Conservation (phyloP, 192 early-diverging fungal genomes). For the Backusella circina region DNA sequence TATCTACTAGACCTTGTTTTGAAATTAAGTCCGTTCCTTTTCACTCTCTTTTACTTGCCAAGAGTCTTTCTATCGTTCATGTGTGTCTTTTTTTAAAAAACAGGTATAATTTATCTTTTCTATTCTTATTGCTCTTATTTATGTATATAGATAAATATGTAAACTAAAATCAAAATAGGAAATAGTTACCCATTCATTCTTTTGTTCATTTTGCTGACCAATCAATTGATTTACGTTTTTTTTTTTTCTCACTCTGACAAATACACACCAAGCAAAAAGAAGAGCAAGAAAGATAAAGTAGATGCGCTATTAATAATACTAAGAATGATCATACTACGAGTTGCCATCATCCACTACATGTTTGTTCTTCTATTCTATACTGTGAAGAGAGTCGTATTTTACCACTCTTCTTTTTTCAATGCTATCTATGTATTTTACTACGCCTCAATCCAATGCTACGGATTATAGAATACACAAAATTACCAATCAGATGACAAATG, state of each 20-base stretch:
- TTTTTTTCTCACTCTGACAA: neutral
- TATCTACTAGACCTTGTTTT: neutral
- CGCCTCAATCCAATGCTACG: neutral
- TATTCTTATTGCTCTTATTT: no score
- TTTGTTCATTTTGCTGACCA: neutral
- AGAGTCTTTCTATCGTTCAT: neutral
- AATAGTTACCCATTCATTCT: neutral
- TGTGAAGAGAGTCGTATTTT: no score
- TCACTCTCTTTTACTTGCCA: neutral
- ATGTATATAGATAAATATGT: neutral
- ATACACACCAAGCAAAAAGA: neutral
- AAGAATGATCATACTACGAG: no score
- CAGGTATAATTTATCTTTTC: no score
- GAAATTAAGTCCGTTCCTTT: neutral
- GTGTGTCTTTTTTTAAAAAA: no score
- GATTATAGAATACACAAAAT: neutral
- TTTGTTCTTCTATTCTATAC: no score
- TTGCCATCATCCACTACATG: no score
- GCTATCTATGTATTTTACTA: neutral
- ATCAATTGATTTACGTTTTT: neutral
- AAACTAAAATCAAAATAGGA: neutral
- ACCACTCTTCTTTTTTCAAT: no score
- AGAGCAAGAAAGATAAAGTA: no score
- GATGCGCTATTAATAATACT: no score
- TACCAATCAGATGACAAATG: neutral